phyloP scores from a whole-genome alignment of 352 stramenopile species.

The Phytophthora litchii region DNA sequence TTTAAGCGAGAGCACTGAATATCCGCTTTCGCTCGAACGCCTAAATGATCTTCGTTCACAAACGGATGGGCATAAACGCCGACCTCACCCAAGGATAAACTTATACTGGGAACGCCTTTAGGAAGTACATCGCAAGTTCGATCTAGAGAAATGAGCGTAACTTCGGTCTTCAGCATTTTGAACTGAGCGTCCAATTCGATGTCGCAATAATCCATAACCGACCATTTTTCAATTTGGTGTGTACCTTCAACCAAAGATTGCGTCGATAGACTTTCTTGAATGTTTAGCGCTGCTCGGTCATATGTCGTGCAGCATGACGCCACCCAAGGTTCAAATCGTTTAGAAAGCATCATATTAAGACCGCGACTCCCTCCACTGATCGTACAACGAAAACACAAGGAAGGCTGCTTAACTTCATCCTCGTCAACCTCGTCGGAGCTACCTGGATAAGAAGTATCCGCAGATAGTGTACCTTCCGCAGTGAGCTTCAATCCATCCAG shows the following conservation, averaged over 20 bases:
- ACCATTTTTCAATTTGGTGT: not conserved
- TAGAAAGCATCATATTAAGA: slow-evolving; percentile 25
- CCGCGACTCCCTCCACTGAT: slow-evolving; percentile 29
- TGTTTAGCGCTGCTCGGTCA: slow-evolving; percentile 3
- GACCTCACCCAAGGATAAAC: slow-evolving; percentile 59
- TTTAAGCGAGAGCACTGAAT: slow-evolving; percentile 68
- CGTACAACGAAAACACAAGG: slow-evolving; percentile 15
- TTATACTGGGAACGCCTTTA: slow-evolving; percentile 50
- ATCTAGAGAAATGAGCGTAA: slow-evolving; percentile 41
- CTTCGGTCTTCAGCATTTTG: slow-evolving; percentile 57
- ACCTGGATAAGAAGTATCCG: not conserved
- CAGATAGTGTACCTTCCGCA: slow-evolving; percentile 14
- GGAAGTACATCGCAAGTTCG: slow-evolving; percentile 52
- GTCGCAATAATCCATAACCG: slow-evolving; percentile 25
- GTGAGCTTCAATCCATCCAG: slow-evolving; percentile 29
- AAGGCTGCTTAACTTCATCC: slow-evolving; percentile 2
- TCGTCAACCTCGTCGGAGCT: slow-evolving; percentile 5
- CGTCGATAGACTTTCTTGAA: not conserved
- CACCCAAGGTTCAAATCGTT: slow-evolving; percentile 34
- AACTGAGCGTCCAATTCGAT: slow-evolving; percentile 63
- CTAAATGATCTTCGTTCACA: slow-evolving; percentile 48
- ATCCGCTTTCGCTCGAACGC: slow-evolving; percentile 67
- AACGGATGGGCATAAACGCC: slow-evolving; percentile 63
- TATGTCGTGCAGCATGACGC: slow-evolving; percentile 18
- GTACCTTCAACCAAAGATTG: not conserved